Evolutionary conservation across 2,329 filamentous ascomycete species (phyloP), one percentile per base, ranked within the genome.

Genomic region (Periglandula ipomoeae): DNA sequence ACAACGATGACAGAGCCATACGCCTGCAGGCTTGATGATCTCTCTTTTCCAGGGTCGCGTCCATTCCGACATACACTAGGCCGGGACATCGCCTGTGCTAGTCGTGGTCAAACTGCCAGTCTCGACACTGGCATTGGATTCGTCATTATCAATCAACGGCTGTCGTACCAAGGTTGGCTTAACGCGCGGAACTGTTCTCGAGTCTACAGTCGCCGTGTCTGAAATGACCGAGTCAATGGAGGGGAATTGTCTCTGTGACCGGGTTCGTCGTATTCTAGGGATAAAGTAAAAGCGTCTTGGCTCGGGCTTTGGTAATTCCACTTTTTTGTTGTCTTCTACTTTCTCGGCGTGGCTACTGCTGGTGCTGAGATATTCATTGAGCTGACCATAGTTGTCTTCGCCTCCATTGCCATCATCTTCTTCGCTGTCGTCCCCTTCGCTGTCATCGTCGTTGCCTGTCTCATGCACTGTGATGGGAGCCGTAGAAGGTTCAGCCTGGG

Each of bases 1-100:
- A 41, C 57, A 59, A 13, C 30, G 26, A 4, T 41, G 30, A 45
- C 56, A 59, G 10, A 58, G 53, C 56, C 56, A 57, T 2, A 53
- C 32, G 1, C 57, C 57, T 19, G 37, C 15, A 10, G 13, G 27
- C 13, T 27, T 10, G 13, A 22, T 6, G 27, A 8, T 3, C 46
- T 43, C 19, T 20, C 7, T 48, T 43, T 15, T 27, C 46, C 46
- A 48, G 19, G 39, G 39, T 26, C 46, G 46, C 27, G 30, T 48
- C 46, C 39, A 48, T 43, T 32, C 41, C 26, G 41, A 32, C 41
- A 6, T 32, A 37, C 39, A 27, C 27, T 27, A 19, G 20, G 38
- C 2, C 39, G 34, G 30, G 24, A 35, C 24, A 13, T 42, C 30
- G 38, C 39, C 41, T 22, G 17, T 15, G 38, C 23, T 27, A 5